These are phyloP conservation scores for Brachypodium distachyon DNA, from an alignment of 202 grass and related monocot genomes.

Conservation along the genomic window DNA sequence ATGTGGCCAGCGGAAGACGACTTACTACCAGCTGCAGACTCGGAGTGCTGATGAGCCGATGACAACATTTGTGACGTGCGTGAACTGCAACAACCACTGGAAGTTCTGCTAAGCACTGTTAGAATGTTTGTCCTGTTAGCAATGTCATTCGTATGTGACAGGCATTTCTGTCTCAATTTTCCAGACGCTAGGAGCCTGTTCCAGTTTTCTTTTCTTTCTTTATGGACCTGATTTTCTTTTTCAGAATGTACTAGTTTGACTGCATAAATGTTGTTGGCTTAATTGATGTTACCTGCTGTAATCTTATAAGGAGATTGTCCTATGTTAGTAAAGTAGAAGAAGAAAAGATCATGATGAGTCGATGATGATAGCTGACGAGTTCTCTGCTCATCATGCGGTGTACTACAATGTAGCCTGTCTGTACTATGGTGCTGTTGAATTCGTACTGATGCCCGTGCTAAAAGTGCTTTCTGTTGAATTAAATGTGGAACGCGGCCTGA, in stretches of 20 bases:
- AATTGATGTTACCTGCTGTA: conserved; percentile 3
- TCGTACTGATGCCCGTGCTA: not conserved
- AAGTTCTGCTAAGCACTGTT: conserved; percentile 65
- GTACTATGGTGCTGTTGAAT: not conserved
- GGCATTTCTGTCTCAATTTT: conserved; percentile 17
- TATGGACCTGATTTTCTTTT: conserved; percentile 29
- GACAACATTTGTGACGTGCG: conserved; percentile 96
- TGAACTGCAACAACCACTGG: conserved; percentile 98
- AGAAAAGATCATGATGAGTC: too few species aligned
- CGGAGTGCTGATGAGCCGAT: conserved; percentile 91
- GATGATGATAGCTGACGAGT: not conserved
- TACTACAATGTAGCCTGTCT: too few species aligned
- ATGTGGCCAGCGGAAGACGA: conserved; percentile 79
- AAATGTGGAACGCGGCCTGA: not conserved
- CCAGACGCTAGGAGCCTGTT: conserved; percentile 9
- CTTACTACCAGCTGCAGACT: conserved; percentile 86
- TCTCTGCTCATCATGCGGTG: not conserved
- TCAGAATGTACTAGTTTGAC: conserved; percentile 36
- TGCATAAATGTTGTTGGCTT: conserved; percentile 26
- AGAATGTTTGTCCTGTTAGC: not conserved
- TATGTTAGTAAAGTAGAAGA: not conserved
- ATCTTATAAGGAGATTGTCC: conserved; percentile 4
- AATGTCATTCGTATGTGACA: not conserved
- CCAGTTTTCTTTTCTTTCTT: not conserved
- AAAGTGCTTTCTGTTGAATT: not conserved